Base-by-base conservation (phyloP, 768 basidiomycete species). In the Phylloporus scabripes region DNA sequence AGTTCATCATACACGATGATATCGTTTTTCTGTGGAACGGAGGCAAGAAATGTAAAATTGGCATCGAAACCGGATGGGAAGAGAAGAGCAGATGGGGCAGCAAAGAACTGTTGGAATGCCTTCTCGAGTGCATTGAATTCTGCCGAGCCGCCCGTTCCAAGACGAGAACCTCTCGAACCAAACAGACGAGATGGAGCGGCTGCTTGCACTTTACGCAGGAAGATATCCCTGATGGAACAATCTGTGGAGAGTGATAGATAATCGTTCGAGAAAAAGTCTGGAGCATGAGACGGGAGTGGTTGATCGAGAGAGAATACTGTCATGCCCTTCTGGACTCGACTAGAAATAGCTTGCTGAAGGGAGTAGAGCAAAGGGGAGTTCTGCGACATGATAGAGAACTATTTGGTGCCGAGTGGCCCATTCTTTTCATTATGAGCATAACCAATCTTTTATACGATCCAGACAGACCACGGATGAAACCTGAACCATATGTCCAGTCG, bases 1-100 rank as follows among this genome's bases (percentile, higher is more conserved):
- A 75, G 63, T 45, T 76, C 76, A 59, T 82, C 81, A 50, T 72
- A 73, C 15, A 83, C 50, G 45, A 82, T 66, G 49, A 71, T 69
- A 54, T 83, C 80, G 8, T 64, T 57, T 2, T 57, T 55, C 48
- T 72, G 58, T 69, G 10, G 80, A 72, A 82, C 61, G 3, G 66
- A 63, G 1, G 71, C 48, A 59, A 78, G 74, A 58, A 82, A 71
- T 12, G 72, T 70, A 12, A 73, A 63, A 53, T 80, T 82, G 39
- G 80, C 80, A 54, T 71, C 75, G 60, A 70, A 79, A 23, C 80
- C 79, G 2, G 76, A 76, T 55, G 71, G 74, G 66, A 79, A 77
- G 1, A 81, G 62, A 9, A 81, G 62, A 0, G 77, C 76, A 0
- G 74, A 59, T 5, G 72, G 67, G 0, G 70, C 59, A 11, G 59